Evolutionary conservation across 163 green algal genomes (phyloP), one percentile per base, ranked within the genome.

Genomic region (Trebouxiophyceae sp.): DNA sequence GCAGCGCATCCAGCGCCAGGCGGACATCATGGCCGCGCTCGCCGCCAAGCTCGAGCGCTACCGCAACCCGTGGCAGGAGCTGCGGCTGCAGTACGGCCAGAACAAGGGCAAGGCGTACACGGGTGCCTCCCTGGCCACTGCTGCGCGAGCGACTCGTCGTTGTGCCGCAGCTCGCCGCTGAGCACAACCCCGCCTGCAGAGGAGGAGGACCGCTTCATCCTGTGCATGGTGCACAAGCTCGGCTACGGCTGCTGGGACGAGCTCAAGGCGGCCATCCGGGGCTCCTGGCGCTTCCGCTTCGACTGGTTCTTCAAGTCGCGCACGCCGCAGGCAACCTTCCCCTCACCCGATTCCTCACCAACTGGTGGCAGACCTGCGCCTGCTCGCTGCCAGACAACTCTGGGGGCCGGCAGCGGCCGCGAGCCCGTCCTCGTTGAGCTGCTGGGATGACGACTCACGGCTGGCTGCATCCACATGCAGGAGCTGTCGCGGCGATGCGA

Each of bases 241-340:
- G 94, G 94, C 16, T 99, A 97, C 59, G 94, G 94, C 60, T 68
- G 74, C 20, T 99, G 94, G 94, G 95, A 99, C 60, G 93, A 98
- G 74, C 84, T 99, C 46, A 99, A 99, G 83, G 82, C 87, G 29
- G 91, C 92, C 66, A 90, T 99, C 62, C 84, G 93, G 34, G 85
- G 87, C 60, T 84, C 76, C 68, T 97, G 88, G 89, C 75, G 91
- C 45, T 99, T 99, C 86, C 81, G 93, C 39, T 99, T 99, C 70
- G 95, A 99, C 82, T 99, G 95, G 95, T 99, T 97, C 80, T 90
- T 99, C 78, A 99, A 99, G 85, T 92, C 77, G 56, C 83, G 95
- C 66, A 97, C 86, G 12, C 88, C 93, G 39, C 39, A 50, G 39
- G 12, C 39, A 50, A 50, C 39, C 39, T 50, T 50, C 16, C n/a